phyloP scores from a whole-genome alignment of 495 filamentous ascomycete genomes.

The Xylaria telfairii region DNA sequence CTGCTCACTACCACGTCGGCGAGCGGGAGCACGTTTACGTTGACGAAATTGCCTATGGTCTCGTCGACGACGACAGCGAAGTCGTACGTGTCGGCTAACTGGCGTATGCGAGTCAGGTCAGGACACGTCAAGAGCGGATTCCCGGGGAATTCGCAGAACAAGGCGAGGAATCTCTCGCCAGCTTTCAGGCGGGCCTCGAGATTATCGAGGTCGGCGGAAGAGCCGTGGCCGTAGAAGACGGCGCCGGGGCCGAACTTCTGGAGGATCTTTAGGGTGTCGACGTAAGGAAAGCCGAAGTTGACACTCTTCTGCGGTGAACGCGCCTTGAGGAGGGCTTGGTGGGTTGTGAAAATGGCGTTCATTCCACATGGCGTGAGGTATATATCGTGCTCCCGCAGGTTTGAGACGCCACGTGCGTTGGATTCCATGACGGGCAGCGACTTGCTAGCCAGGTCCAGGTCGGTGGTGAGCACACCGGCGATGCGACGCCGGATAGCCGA shows the following conservation, averaged over 20 bases:
- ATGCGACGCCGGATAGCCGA: slow-evolving; percentile 85
- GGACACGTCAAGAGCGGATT: slow-evolving; percentile 90
- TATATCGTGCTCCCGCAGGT: slow-evolving; percentile 86
- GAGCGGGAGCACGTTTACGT: slow-evolving; percentile 87
- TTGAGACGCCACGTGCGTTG: slow-evolving; percentile 63
- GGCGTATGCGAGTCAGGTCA: slow-evolving; percentile 78
- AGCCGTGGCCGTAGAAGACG: slow-evolving; percentile 87
- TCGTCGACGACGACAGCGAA: slow-evolving; percentile 95
- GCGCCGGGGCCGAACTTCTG: slow-evolving; percentile 94
- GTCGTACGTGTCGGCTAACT: slow-evolving; percentile 80
- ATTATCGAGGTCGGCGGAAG: slow-evolving; percentile 82
- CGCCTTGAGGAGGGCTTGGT: slow-evolving; percentile 70
- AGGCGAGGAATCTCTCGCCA: slow-evolving; percentile 80
- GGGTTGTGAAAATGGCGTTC: slow-evolving; percentile 91
- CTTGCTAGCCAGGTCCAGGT: slow-evolving; percentile 64
- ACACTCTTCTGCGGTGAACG: slow-evolving; percentile 70
- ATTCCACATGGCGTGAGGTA: slow-evolving; percentile 89
- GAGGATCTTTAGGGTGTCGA: slow-evolving; percentile 93
- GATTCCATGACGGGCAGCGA: slow-evolving; percentile 46
- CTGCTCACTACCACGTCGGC: slow-evolving; percentile 93
- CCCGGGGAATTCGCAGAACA: slow-evolving; percentile 94
- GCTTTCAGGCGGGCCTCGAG: slow-evolving; percentile 71
- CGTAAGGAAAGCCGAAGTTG: slow-evolving; percentile 88
- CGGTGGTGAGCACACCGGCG: slow-evolving; percentile 79
- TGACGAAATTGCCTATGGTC: slow-evolving; percentile 94